phyloP scores from a whole-genome alignment of 2,329 filamentous ascomycete species.

The Aureobasidium sp. region DNA sequence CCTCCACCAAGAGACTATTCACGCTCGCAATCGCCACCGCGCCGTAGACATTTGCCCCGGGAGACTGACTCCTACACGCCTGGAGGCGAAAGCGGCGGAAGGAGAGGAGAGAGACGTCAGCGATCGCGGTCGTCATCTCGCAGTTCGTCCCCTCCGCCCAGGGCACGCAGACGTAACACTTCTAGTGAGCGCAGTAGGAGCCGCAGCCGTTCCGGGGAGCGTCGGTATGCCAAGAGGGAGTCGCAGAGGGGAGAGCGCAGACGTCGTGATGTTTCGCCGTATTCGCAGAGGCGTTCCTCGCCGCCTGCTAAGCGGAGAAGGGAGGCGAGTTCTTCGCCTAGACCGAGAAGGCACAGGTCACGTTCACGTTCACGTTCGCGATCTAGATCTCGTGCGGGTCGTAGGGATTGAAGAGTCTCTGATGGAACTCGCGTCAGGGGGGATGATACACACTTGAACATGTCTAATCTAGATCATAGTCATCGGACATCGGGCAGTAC shows the following conservation, averaged over 20 bases:
- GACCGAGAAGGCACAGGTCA: constrained; percentile 15
- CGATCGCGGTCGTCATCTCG: constrained; percentile 19
- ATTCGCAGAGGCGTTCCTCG: constrained; percentile 24
- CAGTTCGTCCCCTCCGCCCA: neutral
- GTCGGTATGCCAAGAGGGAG: neutral
- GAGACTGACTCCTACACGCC: constrained; percentile 54
- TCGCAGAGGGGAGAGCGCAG: constrained; percentile 3
- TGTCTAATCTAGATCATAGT: too few species aligned
- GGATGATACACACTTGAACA: too few species aligned
- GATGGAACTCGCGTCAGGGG: too few species aligned
- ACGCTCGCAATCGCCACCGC: constrained; percentile 46
- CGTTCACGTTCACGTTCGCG: constrained; percentile 32
- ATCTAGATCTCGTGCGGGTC: constrained; percentile 26
- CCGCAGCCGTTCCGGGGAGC: constrained; percentile 15
- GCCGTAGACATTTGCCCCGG: constrained; percentile 39
- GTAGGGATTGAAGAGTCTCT: too few species aligned
- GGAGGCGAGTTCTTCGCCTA: neutral
- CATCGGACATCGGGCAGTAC: too few species aligned
- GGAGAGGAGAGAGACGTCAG: constrained; percentile 16
- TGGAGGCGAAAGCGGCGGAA: constrained; percentile 28
- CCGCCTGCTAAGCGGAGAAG: constrained; percentile 18
- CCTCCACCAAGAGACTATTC: constrained; percentile 34
- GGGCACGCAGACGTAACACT: constrained; percentile 8
- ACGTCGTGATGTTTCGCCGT: constrained; percentile 22
- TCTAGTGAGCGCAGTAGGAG: constrained; percentile 14